phyloP scores from a whole-genome alignment of 805 yeast species.

The Pichia californica region DNA sequence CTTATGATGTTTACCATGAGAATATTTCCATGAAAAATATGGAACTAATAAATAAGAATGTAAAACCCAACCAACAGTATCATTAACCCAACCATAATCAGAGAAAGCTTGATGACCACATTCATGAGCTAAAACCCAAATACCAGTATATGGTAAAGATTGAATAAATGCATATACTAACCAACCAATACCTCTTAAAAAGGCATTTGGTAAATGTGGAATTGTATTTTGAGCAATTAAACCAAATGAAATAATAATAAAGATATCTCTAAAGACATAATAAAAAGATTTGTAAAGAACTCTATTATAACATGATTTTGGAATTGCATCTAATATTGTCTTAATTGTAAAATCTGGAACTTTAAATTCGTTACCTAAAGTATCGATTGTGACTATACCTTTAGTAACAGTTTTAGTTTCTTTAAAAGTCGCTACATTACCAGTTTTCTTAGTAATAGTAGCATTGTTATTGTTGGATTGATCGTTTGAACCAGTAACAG shows the following conservation, averaged over 20 bases:
- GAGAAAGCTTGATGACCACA: slow-evolving; percentile 88
- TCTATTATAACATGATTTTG: slow-evolving; percentile 68
- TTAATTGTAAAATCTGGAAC: slow-evolving; percentile 75
- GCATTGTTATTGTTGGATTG: slow-evolving; percentile 10
- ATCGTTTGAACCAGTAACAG: slow-evolving; percentile 24
- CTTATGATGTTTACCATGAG: slow-evolving; percentile 86
- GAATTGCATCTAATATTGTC: slow-evolving; percentile 67
- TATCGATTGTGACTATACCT: slow-evolving; percentile 44
- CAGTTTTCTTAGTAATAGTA: slow-evolving; percentile 28
- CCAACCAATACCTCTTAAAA: slow-evolving; percentile 55
- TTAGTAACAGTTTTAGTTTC: slow-evolving; percentile 13
- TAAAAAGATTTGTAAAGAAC: slow-evolving; percentile 45
- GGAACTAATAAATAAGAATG: slow-evolving; percentile 79
- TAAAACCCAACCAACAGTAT: slow-evolving; percentile 74
- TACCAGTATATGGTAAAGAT: slow-evolving; percentile 68
- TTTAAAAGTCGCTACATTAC: slow-evolving; percentile 38
- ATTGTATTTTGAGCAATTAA: slow-evolving; percentile 48
- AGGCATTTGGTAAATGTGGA: slow-evolving; percentile 38
- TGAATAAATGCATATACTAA: slow-evolving; percentile 42
- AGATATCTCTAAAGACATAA: slow-evolving; percentile 65
- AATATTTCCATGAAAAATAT: slow-evolving; percentile 78
- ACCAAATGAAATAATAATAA: slow-evolving; percentile 42
- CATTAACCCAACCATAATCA: slow-evolving; percentile 66
- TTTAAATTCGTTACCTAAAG: slow-evolving; percentile 58
- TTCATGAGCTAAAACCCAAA: slow-evolving; percentile 86